A percentile compares a stretch with the other conserved stretches of the same genome.
These are phyloP conservation scores for Eimeria acervulina DNA, from an alignment of 169 alveolate genomes.

Conservation along the genomic window DNA sequence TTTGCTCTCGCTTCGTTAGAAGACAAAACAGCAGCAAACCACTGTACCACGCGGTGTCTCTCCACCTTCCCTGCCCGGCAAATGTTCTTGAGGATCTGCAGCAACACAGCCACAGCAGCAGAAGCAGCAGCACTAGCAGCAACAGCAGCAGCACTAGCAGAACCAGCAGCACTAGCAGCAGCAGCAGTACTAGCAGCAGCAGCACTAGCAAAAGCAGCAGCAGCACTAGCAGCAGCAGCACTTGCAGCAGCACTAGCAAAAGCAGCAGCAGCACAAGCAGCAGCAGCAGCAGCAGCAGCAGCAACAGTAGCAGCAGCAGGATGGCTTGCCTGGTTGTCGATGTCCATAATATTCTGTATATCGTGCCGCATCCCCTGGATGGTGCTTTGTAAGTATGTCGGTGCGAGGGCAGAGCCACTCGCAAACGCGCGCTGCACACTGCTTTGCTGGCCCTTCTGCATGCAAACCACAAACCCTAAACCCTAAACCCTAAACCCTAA, in stretches of 20 bases:
- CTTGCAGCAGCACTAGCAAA: background rate
- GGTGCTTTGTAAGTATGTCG: constrained; percentile 27
- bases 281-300: constrained; percentile 40
- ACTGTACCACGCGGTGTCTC: constrained; percentile 63
- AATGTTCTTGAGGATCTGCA: constrained; percentile 72
- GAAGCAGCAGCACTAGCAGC: too few relatives aligned
- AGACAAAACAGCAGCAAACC: constrained; percentile 70
- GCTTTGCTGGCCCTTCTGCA: constrained; percentile 50
- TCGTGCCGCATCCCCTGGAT: constrained; percentile 70
- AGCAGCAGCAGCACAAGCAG: background rate
- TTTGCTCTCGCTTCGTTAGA: constrained; percentile 70
- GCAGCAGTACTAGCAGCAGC: background rate
- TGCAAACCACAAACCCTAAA: background rate
- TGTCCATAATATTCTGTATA: constrained; percentile 43
- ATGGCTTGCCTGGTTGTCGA: constrained; percentile 1
- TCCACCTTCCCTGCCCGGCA: constrained; percentile 57
- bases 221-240: background rate
- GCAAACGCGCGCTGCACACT: constrained; percentile 29
- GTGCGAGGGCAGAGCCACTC: constrained; percentile 35
- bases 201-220: background rate
- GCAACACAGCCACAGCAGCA: background rate
- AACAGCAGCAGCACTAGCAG: background rate
- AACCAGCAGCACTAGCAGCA: too few relatives aligned
- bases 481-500: background rate
- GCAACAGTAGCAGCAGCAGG: constrained; percentile 46